Evolutionary conservation across 768 basidiomycete genomes (phyloP).

Genomic region (Grammothele lineata): DNA sequence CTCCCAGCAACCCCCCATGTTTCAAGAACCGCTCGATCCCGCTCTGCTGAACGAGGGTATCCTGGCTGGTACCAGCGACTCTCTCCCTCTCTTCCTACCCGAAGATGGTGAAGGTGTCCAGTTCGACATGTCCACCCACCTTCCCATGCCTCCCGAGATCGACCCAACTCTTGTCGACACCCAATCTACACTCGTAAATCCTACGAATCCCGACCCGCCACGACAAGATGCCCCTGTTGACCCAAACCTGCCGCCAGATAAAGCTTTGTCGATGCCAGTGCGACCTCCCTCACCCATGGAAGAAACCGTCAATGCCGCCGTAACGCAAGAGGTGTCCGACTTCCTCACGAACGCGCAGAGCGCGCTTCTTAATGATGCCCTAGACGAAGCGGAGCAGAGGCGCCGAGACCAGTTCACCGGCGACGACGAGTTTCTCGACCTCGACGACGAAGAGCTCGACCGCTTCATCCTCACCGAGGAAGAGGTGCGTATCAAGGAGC

Average conservation of each 20-base stretch:
- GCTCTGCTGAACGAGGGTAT: conserved; percentile 64
- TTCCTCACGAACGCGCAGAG: conserved; percentile 64
- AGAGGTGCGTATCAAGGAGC: conserved; percentile 82
- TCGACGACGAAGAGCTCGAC: conserved; percentile 92
- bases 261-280: neutral
- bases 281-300: conserved; percentile 41
- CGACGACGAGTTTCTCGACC: conserved; percentile 59
- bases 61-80: conserved; percentile 48
- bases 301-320: conserved; percentile 53
- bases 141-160: conserved; percentile 44
- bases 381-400: conserved; percentile 64
- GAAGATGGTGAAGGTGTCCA: conserved; percentile 35
- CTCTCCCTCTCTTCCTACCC: conserved; percentile 30
- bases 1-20: conserved; percentile 13
- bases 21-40: conserved; percentile 38
- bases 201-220: neutral
- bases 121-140: conserved; percentile 18
- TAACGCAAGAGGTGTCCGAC: conserved; percentile 66
- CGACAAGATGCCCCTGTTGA: conserved; percentile 30
- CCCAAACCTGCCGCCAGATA: conserved; percentile 7
- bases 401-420: conserved; percentile 47
- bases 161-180: neutral
- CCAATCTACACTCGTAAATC: neutral
- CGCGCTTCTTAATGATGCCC: conserved; percentile 50
- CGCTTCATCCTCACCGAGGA: conserved; percentile 71